Conservation (phyloP, 805 yeast species). For the Yarrowia yakushimensis region DNA sequence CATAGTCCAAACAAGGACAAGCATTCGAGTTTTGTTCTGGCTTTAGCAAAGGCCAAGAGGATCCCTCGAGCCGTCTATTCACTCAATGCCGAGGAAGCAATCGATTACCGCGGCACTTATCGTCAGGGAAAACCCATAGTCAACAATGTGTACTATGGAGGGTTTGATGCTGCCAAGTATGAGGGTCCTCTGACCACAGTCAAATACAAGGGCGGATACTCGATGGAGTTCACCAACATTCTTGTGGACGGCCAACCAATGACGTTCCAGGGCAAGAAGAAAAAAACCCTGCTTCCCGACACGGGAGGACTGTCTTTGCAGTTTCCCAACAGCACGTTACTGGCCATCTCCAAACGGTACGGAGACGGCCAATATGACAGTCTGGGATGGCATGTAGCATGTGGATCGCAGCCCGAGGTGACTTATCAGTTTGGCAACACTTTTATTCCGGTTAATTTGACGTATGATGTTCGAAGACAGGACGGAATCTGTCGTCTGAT, state of each 20-base stretch:
- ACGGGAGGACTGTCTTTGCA: constrained; percentile 6
- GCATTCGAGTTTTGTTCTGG: background rate
- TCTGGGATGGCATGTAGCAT: background rate
- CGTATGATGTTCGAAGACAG: background rate
- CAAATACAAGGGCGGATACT: background rate
- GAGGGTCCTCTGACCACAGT: constrained; percentile 7
- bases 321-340: background rate
- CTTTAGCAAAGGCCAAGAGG: background rate
- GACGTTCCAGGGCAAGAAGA: background rate
- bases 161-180: background rate
- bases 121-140: background rate
- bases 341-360: background rate
- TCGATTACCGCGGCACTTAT: background rate
- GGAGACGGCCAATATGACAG: background rate
- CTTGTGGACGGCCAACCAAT: background rate
- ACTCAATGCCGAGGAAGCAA: background rate
- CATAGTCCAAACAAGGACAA: background rate
- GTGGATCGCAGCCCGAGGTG: background rate
- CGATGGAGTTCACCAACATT: background rate
- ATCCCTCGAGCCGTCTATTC: background rate
- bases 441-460: background rate
- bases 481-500: background rate
- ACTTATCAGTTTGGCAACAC: constrained; percentile 7
- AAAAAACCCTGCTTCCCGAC: background rate
- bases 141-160: background rate